These are phyloP conservation scores for Vanrija humicola DNA, from an alignment of 1,284 basidiomycete genomes.

Conservation along the genomic window DNA sequence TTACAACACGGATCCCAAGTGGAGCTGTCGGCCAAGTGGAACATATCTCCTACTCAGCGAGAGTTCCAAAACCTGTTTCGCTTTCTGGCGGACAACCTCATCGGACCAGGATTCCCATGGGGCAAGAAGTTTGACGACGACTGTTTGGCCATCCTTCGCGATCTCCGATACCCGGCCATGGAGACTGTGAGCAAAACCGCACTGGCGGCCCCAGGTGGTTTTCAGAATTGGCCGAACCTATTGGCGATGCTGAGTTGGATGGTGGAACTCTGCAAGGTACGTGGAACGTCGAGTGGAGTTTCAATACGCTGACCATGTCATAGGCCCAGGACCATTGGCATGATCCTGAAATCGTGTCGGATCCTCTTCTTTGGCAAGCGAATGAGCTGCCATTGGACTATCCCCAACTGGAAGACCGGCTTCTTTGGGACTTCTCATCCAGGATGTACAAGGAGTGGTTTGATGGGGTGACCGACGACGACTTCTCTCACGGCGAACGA, in stretches of 20 bases:
- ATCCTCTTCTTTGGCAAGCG: slow-evolving; percentile 56
- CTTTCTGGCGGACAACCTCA: slow-evolving; percentile 60
- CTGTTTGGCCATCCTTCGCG: slow-evolving; percentile 64
- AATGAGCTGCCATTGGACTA: slow-evolving; percentile 38
- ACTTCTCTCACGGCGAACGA: slow-evolving; percentile 66
- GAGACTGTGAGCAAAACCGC: slow-evolving; percentile 72
- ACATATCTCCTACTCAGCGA: slow-evolving; percentile 70
- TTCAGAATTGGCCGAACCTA: slow-evolving; percentile 76
- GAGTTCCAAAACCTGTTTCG: slow-evolving; percentile 78
- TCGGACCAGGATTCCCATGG: slow-evolving; percentile 62
- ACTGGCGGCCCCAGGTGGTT: slow-evolving; percentile 75
- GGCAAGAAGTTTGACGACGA: slow-evolving; percentile 71
- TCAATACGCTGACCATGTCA: neutral
- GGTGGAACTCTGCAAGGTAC: slow-evolving; percentile 58
- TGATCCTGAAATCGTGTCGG: slow-evolving; percentile 66
- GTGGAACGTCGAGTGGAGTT: neutral
- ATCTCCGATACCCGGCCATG: slow-evolving; percentile 70
- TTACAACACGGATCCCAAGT: slow-evolving; percentile 59
- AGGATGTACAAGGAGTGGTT: slow-evolving; percentile 66
- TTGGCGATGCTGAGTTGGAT: slow-evolving; percentile 84
- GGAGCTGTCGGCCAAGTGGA: slow-evolving; percentile 58
- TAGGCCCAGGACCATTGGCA: slow-evolving; percentile 53
- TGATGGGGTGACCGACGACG: slow-evolving; percentile 60
- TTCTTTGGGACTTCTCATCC: slow-evolving; percentile 69
- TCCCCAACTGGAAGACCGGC: slow-evolving; percentile 57